Percentiles rank a stretch among this genome's conserved stretches.
phyloP scores from a whole-genome alignment of 169 alveolate species.

The Besnoitia besnoiti region DNA sequence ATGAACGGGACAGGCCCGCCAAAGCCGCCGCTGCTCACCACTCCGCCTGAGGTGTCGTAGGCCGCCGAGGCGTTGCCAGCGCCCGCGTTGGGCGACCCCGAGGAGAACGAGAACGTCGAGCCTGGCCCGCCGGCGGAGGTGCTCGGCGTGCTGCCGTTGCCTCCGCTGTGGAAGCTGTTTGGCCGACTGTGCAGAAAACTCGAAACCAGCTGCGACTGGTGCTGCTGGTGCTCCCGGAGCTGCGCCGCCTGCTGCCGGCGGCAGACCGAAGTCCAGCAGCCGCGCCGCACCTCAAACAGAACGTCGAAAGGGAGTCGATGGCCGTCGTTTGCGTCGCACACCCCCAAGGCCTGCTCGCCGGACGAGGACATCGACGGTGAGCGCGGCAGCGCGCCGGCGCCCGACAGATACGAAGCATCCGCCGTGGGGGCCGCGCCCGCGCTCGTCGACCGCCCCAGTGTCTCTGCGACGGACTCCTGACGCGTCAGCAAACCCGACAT shows the following conservation, averaged over 20 bases:
- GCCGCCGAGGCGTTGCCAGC: not conserved
- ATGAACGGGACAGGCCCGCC: not conserved
- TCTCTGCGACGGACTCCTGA: not conserved
- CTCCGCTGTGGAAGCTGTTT: not conserved
- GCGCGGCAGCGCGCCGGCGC: too few relatives aligned
- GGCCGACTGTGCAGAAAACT: constrained; percentile 23
- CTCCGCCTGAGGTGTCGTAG: not conserved
- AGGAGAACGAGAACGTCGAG: not conserved
- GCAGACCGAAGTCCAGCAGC: constrained; percentile 37
- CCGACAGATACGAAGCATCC: too few relatives aligned
- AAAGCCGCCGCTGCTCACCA: not conserved
- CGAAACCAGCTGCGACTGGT: not conserved
- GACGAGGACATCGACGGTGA: too few relatives aligned
- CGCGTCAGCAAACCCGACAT: not conserved
- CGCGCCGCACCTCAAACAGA: not conserved
- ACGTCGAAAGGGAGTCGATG: not conserved
- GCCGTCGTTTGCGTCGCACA: not conserved
- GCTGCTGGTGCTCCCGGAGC: not conserved
- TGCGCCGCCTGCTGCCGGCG: not conserved
- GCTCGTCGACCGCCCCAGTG: not conserved
- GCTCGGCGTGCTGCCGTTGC: not conserved
- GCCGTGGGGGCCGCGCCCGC: not conserved
- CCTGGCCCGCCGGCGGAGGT: not conserved
- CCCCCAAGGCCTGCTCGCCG: too few relatives aligned
- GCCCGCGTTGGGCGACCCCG: not conserved